Percentiles rank a stretch among this genome's conserved stretches.
Conservation (phyloP, 352 stramenopile species). For the Pseudoperonospora humuli region DNA sequence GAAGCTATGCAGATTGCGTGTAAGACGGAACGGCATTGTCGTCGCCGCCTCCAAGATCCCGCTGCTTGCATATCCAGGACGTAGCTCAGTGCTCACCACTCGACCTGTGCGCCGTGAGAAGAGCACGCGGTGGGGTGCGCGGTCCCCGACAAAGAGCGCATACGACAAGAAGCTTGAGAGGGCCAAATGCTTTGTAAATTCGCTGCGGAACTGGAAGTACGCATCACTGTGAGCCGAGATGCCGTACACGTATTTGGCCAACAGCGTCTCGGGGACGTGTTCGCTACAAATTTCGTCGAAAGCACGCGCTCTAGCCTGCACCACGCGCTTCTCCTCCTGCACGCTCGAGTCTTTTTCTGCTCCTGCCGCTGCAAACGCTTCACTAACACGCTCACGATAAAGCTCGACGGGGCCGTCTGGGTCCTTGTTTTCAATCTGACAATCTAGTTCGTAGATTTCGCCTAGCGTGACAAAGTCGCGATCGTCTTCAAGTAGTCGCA, state of each 20-base stretch:
- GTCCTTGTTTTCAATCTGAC: constrained; percentile 57
- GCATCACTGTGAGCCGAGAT: constrained; percentile 66
- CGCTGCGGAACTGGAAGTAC: constrained; percentile 81
- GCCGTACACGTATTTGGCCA: constrained; percentile 80
- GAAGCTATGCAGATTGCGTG: constrained; percentile 85
- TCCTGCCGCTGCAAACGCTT: constrained; percentile 43
- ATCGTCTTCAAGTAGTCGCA: constrained; percentile 83
- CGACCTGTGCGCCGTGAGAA: constrained; percentile 75
- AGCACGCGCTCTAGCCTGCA: constrained; percentile 50
- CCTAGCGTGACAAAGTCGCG: constrained; percentile 78
- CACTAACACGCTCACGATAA: constrained; percentile 64
- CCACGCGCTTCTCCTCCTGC: constrained; percentile 58
- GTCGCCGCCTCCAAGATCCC: constrained; percentile 73
- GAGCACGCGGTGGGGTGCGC: constrained; percentile 73
- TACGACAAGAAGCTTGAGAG: constrained; percentile 84
- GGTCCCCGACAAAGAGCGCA: constrained; percentile 77
- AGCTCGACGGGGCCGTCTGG: constrained; percentile 74
- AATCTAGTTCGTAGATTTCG: constrained; percentile 82
- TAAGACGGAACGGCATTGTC: constrained; percentile 85
- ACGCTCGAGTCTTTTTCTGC: constrained; percentile 27
- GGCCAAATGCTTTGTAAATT: constrained; percentile 83
- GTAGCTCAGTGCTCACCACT: constrained; percentile 78
- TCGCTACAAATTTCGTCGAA: constrained; percentile 74
- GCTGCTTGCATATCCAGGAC: constrained; percentile 76
- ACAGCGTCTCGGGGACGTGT: constrained; percentile 76